A percentile compares a stretch with the other conserved stretches of the same genome.
These are phyloP conservation scores for Diutina mesorugosa DNA, from an alignment of 1,139 yeast genomes.

Conservation along the genomic window DNA sequence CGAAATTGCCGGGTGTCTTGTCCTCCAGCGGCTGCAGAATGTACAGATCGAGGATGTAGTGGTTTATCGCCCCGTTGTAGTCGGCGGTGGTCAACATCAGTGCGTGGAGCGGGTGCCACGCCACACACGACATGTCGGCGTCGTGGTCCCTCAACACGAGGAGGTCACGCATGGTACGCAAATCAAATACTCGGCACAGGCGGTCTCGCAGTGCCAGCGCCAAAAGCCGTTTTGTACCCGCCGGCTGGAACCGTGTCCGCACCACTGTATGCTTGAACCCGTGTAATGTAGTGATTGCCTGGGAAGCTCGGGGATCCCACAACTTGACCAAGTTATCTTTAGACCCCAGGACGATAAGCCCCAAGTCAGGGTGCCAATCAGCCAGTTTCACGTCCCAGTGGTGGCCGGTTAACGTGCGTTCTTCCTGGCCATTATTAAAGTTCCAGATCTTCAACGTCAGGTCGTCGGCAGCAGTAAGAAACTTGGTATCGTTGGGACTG, in stretches of 20 bases:
- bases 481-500: slow-evolving; percentile 82
- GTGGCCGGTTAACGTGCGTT: slow-evolving; percentile 72
- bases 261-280: slow-evolving; percentile 92
- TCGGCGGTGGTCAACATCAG: slow-evolving; percentile 76
- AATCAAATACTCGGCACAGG: slow-evolving; percentile 77
- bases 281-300: slow-evolving; percentile 67
- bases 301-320: slow-evolving; percentile 87
- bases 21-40: slow-evolving; percentile 15
- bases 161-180: slow-evolving; percentile 72
- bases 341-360: slow-evolving; percentile 77
- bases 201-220: slow-evolving; percentile 87
- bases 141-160: slow-evolving; percentile 67
- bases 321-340: slow-evolving; percentile 86
- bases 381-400: slow-evolving; percentile 98
- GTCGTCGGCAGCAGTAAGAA: slow-evolving; percentile 88
- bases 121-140: slow-evolving; percentile 70
- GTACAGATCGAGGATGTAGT: slow-evolving; percentile 54
- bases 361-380: slow-evolving; percentile 91
- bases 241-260: slow-evolving; percentile 69
- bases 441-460: slow-evolving; percentile 86
- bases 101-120: slow-evolving; percentile 90
- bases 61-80: slow-evolving; percentile 77
- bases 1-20: slow-evolving; percentile 2
- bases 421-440: slow-evolving; percentile 82
- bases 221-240: slow-evolving; percentile 51